Evolutionary conservation across 2,329 filamentous ascomycete species (phyloP), one percentile per base, ranked within the genome.

Genomic region (Dichotomopilus funicola): DNA sequence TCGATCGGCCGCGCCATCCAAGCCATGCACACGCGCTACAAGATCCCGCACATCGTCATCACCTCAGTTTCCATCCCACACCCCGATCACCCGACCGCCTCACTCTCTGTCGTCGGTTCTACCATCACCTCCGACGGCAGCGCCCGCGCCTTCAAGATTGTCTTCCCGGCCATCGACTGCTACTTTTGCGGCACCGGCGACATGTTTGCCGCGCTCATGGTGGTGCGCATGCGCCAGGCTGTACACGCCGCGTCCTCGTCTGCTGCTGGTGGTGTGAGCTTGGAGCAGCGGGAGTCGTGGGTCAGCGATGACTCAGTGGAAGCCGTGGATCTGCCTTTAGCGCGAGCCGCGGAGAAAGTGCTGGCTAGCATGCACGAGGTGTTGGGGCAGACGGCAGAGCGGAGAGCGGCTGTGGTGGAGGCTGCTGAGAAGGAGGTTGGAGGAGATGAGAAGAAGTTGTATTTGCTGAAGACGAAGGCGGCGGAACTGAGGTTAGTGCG

Each of bases 171-270:
- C 34, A 85, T 96, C 57, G 88, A 96, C 67, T 89, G 91, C 72
- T 96, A 94, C 77, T 99, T 97, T 73, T 91, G 88, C 64, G 94
- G 94, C 42, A 97, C 95, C 0, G 94, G 94, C 47, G 94, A 99
- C 74, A 96, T 99, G 92, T 97, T 99, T 68, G 92, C 91, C 35
- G 92, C 92, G 6, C 78, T 99, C 46, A 91, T 90, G 67, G 84
- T 96, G 1, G 89, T 89, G 42, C 85, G 92, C 35, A 83, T 99
- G 66, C 86, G 92, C 56, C 89, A 97, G 75, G 91, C 89, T 33
- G 87, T 89, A 1, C 71, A 75, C 51, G 72, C 19, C 19, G 19
- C 19, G 19, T 27, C 19, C 19, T 27, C 19, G 19, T 27, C 19
- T 27, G 19, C 19, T 27, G 19, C 72, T 3, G 73, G 54, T n/a